Percentiles rank a stretch among this genome's conserved stretches.
Conservation (phyloP, 768 basidiomycete species). For the Hemileccinum rubropunctum region DNA sequence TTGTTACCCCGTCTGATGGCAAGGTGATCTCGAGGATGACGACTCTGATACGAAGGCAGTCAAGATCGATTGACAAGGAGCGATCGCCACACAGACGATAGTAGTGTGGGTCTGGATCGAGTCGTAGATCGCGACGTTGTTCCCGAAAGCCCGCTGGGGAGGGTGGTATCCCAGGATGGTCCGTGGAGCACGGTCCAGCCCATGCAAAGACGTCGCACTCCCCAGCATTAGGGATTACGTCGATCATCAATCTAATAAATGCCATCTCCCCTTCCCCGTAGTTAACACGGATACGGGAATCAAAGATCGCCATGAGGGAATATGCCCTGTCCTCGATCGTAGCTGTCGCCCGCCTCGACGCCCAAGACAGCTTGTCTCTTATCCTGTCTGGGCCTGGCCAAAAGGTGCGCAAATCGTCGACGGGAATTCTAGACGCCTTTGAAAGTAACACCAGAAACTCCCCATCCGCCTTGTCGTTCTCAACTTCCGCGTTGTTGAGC, state of each 20-base stretch:
- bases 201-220: slow-evolving; percentile 23
- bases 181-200: slow-evolving; percentile 14
- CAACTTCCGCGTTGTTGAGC: slow-evolving; percentile 12
- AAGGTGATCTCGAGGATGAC: slow-evolving; percentile 9
- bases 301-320: slow-evolving; percentile 18
- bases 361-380: slow-evolving; percentile 19
- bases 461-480: slow-evolving; percentile 25
- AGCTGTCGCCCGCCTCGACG: slow-evolving; percentile 11
- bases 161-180: slow-evolving; percentile 10
- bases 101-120: slow-evolving; percentile 8
- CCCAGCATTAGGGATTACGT: slow-evolving; percentile 11
- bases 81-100: slow-evolving; percentile 24
- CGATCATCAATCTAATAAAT: slow-evolving; percentile 19
- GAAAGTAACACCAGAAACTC: slow-evolving; percentile 13
- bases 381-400: slow-evolving; percentile 18
- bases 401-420: slow-evolving; percentile 16
- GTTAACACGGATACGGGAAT: slow-evolving; percentile 6
- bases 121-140: neutral
- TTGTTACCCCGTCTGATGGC: neutral
- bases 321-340: slow-evolving; percentile 18
- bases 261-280: slow-evolving; percentile 15
- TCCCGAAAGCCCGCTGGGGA: slow-evolving; percentile 13
- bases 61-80: slow-evolving; percentile 6
- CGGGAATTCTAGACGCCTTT: slow-evolving; percentile 9
- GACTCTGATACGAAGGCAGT: slow-evolving; percentile 7